Evolutionary conservation across 2,329 filamentous ascomycete species (phyloP).

Genomic region (Ophiocordyceps robertsii): DNA sequence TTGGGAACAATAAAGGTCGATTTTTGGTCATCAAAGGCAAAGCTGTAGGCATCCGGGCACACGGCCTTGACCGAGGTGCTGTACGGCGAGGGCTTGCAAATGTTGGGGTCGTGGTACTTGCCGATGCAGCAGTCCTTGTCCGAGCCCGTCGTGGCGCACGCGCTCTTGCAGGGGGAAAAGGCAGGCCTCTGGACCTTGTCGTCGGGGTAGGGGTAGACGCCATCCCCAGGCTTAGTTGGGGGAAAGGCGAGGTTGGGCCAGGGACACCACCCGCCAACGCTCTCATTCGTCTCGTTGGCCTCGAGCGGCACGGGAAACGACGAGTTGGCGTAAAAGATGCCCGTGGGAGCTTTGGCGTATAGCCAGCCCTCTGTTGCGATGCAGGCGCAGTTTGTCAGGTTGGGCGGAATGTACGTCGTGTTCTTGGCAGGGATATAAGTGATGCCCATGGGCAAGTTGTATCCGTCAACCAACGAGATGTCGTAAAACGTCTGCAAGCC

Average conservation of each 20-base stretch:
- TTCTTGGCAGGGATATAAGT: constrained; percentile 48
- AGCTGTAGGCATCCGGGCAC: constrained; percentile 79
- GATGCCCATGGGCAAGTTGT: constrained; percentile 62
- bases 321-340: constrained; percentile 47
- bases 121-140: constrained; percentile 67
- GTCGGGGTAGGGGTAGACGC: constrained; percentile 70
- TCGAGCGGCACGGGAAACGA: constrained; percentile 59
- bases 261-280: constrained; percentile 61
- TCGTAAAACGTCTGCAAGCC: constrained; percentile 64
- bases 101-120: constrained; percentile 45
- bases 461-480: constrained; percentile 73
- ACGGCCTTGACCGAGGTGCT: constrained; percentile 56
- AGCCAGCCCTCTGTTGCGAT: constrained; percentile 56
- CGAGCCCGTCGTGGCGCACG: constrained; percentile 55
- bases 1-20: constrained; percentile 49
- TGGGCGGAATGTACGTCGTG: constrained; percentile 55
- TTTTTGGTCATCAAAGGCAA: constrained; percentile 46
- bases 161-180: constrained; percentile 68
- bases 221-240: constrained; percentile 57
- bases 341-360: constrained; percentile 37
- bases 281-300: constrained; percentile 36
- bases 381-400: constrained; percentile 64
- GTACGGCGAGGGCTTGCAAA: constrained; percentile 56
- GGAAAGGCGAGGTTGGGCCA: constrained; percentile 61
- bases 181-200: constrained; percentile 54